Percentiles rank a stretch among this genome's conserved stretches.
These are phyloP conservation scores for Trypanosoma scelopori DNA, from an alignment of 208 protist genomes.

Conservation along the genomic window DNA sequence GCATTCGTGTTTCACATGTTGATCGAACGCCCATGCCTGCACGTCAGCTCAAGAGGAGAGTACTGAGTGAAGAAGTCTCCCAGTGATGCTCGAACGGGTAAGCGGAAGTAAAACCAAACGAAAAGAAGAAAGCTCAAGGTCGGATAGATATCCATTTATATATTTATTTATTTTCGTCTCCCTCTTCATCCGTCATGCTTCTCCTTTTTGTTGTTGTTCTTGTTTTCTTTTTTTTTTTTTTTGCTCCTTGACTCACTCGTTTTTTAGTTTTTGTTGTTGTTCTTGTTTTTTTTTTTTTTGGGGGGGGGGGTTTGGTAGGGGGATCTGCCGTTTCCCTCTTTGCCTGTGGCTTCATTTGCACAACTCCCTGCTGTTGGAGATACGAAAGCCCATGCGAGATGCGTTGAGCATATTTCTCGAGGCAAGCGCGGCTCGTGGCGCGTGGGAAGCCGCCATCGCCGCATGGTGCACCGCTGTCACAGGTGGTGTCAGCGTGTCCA, in stretches of 20 bases:
- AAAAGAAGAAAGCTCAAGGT: too few relatives aligned
- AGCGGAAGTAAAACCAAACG: too few relatives aligned
- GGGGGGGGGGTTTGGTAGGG: too few relatives aligned
- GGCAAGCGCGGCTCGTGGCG: slow-evolving; percentile 30
- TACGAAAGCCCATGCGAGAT: slow-evolving; percentile 18
- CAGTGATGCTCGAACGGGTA: too few relatives aligned
- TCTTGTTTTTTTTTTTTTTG: slow-evolving; percentile 6
- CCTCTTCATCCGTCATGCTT: too few relatives aligned
- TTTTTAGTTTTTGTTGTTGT: not conserved
- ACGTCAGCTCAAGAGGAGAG: slow-evolving; percentile 29
- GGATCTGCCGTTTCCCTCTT: slow-evolving; percentile 1
- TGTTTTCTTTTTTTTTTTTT: not conserved
- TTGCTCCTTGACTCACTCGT: too few relatives aligned
- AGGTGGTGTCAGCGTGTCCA: not conserved
- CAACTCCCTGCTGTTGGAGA: too few relatives aligned
- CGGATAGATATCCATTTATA: too few relatives aligned
- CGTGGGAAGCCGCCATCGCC: slow-evolving; percentile 29
- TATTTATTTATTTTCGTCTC: too few relatives aligned
- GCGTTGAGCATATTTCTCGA: slow-evolving; percentile 31
- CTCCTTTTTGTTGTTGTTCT: not conserved
- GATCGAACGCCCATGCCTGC: slow-evolving; percentile 27
- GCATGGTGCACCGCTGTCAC: slow-evolving; percentile 11
- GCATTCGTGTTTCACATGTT: slow-evolving; percentile 31
- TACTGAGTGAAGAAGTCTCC: slow-evolving; percentile 7
- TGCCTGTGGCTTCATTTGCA: too few relatives aligned